Percentiles rank a stretch among this genome's conserved stretches.
Conservation (phyloP, 1,284 basidiomycete species). For the Schizopora paradoxa region DNA sequence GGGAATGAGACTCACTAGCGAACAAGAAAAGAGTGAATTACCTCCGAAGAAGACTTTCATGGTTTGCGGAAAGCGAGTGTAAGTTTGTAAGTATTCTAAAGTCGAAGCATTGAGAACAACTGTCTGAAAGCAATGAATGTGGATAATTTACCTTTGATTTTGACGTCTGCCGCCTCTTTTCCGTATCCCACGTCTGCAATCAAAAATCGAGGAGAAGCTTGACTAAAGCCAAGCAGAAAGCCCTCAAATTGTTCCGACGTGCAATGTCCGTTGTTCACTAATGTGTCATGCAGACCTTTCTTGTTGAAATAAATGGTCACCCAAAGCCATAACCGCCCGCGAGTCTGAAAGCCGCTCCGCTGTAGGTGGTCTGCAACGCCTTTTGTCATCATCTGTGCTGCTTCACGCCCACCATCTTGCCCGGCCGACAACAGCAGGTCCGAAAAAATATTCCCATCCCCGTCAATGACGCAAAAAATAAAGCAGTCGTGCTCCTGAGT, state of each 20-base stretch:
- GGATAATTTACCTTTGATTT: conserved; percentile 59
- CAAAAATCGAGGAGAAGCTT: conserved; percentile 61
- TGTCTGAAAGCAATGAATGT: conserved; percentile 13
- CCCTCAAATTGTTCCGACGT: conserved; percentile 58
- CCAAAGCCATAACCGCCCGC: conserved; percentile 61
- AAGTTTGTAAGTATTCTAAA: conserved; percentile 72
- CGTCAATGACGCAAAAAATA: conserved; percentile 69
- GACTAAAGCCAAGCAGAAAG: conserved; percentile 65
- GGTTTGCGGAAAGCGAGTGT: conserved; percentile 67
- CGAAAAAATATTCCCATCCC: conserved; percentile 63
- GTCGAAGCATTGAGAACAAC: not conserved
- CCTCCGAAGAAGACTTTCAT: conserved; percentile 68
- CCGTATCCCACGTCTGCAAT: conserved; percentile 68
- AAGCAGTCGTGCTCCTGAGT: conserved; percentile 43
- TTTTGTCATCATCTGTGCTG: conserved; percentile 62
- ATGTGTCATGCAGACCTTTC: conserved; percentile 43
- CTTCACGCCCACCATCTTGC: conserved; percentile 58
- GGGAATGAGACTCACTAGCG: not conserved
- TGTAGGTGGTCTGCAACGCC: conserved; percentile 59
- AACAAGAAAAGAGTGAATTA: conserved; percentile 26
- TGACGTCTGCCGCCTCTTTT: conserved; percentile 59
- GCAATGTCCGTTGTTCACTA: conserved; percentile 50
- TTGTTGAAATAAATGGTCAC: conserved; percentile 67
- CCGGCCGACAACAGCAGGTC: conserved; percentile 54
- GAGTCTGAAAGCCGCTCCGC: conserved; percentile 44